Percentiles rank a stretch among this genome's conserved stretches.
phyloP scores from a whole-genome alignment of 768 basidiomycete species.

The Pleurotus citrinopileatus region DNA sequence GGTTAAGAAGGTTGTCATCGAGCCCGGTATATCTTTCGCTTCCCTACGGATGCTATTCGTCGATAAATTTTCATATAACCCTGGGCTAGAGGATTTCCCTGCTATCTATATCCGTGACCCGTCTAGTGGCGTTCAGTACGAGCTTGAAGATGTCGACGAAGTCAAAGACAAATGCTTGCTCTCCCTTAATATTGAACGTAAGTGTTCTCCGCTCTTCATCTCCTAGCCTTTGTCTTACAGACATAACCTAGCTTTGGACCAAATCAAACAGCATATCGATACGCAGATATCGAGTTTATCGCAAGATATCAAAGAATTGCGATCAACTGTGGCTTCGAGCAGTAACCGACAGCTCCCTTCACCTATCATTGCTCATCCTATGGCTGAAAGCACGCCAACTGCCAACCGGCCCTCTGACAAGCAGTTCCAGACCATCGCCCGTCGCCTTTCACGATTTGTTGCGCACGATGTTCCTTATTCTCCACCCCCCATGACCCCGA shows the following conservation, averaged over 20 bases:
- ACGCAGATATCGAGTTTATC: slow-evolving; percentile 80
- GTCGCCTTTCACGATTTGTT: slow-evolving; percentile 71
- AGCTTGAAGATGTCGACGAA: slow-evolving; percentile 92
- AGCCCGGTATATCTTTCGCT: slow-evolving; percentile 66
- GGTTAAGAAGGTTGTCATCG: slow-evolving; percentile 82
- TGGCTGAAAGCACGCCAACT: slow-evolving; percentile 65
- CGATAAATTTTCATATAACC: slow-evolving; percentile 92
- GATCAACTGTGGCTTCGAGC: slow-evolving; percentile 52
- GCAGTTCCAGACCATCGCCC: slow-evolving; percentile 71
- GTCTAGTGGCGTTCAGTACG: slow-evolving; percentile 90
- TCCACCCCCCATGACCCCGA: slow-evolving; percentile 27
- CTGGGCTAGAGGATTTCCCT: slow-evolving; percentile 90
- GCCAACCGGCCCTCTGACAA: slow-evolving; percentile 69
- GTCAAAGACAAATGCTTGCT: slow-evolving; percentile 85
- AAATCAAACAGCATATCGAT: slow-evolving; percentile 98
- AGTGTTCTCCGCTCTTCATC: slow-evolving; percentile 32
- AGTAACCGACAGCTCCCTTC: slow-evolving; percentile 45
- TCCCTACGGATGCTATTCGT: slow-evolving; percentile 86
- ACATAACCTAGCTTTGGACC: slow-evolving; percentile 75
- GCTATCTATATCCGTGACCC: slow-evolving; percentile 95
- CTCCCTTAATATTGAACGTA: slow-evolving; percentile 95
- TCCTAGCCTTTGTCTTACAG: neutral
- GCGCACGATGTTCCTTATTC: slow-evolving; percentile 33
- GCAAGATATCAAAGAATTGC: slow-evolving; percentile 89
- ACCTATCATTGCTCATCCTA: slow-evolving; percentile 45